Base-by-base conservation (phyloP, 345 rosid genomes). In the Populus euphratica region DNA sequence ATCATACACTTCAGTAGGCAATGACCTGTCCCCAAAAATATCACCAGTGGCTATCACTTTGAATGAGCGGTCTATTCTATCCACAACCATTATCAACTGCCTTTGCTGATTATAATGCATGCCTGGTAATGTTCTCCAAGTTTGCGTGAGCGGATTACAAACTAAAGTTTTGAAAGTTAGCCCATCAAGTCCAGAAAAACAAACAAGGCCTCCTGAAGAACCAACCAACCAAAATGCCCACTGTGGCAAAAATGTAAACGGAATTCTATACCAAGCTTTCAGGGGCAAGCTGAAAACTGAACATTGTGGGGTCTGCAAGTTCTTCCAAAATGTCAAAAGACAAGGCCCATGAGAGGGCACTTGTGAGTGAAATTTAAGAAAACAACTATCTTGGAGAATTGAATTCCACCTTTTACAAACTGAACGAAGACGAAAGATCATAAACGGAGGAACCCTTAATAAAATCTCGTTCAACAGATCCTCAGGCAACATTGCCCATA, bases 401-500 rank as follows among this genome's bases (percentile, higher is more conserved):
- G 88, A 93, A 74, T 93, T 93, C 99, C 99, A 95, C 49, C 97
- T 77, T 49, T 85, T 92, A 75, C 94, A 93, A 72, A 91, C 97
- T 1, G 95, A 90, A 27, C 98, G 93, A 61, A 95, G 94, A 59
- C 98, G 86, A 68, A 95, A 95, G 54, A 95, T 93, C 93, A 91
- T 89, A 80, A 93, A 95, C 0, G 99, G 98, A 68, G 99, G 99
- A 74, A 95, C 90, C 83, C 99, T 83, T 67, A 93, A 96, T 76
- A 95, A 81, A 80, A 95, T 91, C 86, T 95, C 97, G 80, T 91
- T 91, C 69, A 95, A 74, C 81, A 95, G 86, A 87, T 95, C 99
- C 83, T 93, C 99, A 0, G 99, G 99, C 81, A 94, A 86, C 99
- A 93, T 89, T 17, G 98, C 95, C 99, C 99, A 95, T 72, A 93